Evolutionary conservation across 2,329 filamentous ascomycete species (phyloP).

Genomic region (Trichoderma hamatum): DNA sequence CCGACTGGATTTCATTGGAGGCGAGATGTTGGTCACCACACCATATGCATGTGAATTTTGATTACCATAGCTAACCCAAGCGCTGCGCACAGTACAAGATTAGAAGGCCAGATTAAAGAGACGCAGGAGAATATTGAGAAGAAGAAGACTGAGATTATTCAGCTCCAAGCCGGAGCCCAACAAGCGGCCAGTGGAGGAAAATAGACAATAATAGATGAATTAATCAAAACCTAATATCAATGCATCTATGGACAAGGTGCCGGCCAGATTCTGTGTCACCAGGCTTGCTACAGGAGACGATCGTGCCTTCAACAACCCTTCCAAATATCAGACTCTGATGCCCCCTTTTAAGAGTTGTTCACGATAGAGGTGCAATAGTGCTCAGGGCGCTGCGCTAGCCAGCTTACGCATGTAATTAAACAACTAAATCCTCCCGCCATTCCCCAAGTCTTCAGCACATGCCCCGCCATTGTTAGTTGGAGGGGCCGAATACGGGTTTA

Average conservation of each 20-base stretch:
- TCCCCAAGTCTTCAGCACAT: not conserved
- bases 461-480: slow-evolving; percentile 24
- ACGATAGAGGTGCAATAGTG: not conserved
- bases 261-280: not conserved
- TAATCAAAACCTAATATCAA: not conserved
- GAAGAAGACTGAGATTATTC: slow-evolving; percentile 63
- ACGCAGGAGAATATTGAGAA: slow-evolving; percentile 59
- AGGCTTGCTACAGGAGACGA: not conserved
- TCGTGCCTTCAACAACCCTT: not conserved
- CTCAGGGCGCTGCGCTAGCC: not conserved
- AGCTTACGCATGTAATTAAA: slow-evolving; percentile 11
- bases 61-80: slow-evolving; percentile 26
- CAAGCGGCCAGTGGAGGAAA: slow-evolving; percentile 46
- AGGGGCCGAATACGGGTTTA: slow-evolving; percentile 12
- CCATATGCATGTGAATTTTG: not conserved
- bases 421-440: not conserved
- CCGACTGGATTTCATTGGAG: slow-evolving; percentile 86
- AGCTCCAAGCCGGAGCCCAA: slow-evolving; percentile 56
- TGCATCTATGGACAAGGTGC: not conserved
- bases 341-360: slow-evolving; percentile 16
- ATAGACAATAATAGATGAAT: slow-evolving; percentile 23
- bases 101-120: slow-evolving; percentile 59
- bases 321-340: not conserved
- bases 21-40: slow-evolving; percentile 74
- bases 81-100: slow-evolving; percentile 37